A percentile compares a stretch with the other conserved stretches of the same genome.
Conservation (phyloP, 129 eudicot genomes). For the Artemisia annua region DNA sequence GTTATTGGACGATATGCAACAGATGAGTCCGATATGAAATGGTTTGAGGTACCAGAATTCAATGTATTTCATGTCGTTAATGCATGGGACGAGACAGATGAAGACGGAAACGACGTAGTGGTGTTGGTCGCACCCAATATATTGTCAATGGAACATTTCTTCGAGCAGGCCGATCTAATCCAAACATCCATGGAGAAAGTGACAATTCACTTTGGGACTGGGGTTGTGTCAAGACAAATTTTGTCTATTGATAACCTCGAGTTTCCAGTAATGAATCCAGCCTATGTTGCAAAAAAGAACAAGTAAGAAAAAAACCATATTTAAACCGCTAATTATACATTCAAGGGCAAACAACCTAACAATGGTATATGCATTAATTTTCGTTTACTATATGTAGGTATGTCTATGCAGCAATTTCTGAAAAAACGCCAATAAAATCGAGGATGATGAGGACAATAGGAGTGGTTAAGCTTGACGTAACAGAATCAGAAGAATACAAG, state of each 20-base stretch:
- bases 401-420: slow-evolving; percentile 49
- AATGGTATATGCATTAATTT: no score
- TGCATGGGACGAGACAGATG: slow-evolving; percentile 37
- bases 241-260: background rate
- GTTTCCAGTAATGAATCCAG: slow-evolving; percentile 15
- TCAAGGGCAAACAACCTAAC: background rate
- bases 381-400: slow-evolving; percentile 26
- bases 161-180: slow-evolving; percentile 22
- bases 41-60: slow-evolving; percentile 39
- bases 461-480: slow-evolving; percentile 50
- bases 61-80: slow-evolving; percentile 35
- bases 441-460: slow-evolving; percentile 35
- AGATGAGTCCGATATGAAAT: slow-evolving; percentile 32
- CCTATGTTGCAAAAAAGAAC: slow-evolving; percentile 5
- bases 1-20: slow-evolving; percentile 34
- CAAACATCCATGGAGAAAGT: slow-evolving; percentile 31
- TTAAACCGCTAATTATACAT: background rate
- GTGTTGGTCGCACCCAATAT: slow-evolving; percentile 41
- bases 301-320: background rate
- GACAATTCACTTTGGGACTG: slow-evolving; percentile 21
- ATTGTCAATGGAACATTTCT: slow-evolving; percentile 23
- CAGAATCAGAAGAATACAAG: slow-evolving; percentile 14
- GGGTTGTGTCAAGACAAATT: slow-evolving; percentile 3
- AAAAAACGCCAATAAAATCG: slow-evolving; percentile 32
- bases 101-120: slow-evolving; percentile 25